Evolutionary conservation across 805 yeast species (phyloP), one percentile per base, ranked within the genome.

Genomic region (Ogataea trehaloabstinens): DNA sequence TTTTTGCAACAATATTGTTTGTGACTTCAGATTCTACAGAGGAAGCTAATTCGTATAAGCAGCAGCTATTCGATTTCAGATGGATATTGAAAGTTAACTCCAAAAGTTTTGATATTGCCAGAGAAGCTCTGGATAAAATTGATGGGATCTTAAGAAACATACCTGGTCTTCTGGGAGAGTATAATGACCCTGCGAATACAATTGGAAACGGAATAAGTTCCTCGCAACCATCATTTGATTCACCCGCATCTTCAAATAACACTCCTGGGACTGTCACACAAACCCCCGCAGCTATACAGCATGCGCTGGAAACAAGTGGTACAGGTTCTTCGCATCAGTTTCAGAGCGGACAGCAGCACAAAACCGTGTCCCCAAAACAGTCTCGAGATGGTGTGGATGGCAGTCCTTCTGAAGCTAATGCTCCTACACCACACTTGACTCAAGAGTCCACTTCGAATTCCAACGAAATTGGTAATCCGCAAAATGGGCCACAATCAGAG

Each of bases 1-100:
- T 91, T 0, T 90, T 90, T 70, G 95, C 96, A 0, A 82, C 95
- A 0, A 67, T 90, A 10, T 63, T 90, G 38, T 85, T 74, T 51
- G 81, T 82, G 12, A 84, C 96, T 0, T 67, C 93, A 1, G 59
- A 70, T 6, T 53, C 74, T 0, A 60, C 72, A 13, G 86, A 80
- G 38, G 96, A 88, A 53, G 73, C 83, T 0, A 67, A 67, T 28
- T 67, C 73, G 34, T 87, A 76, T 61, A 73, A 78, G 51, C 85
- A 80, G 45, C 82, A 82, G 46, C 73, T 90, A 20, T 76, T 77
- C 52, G 84, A 82, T 49, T 90, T 85, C 60, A 69, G 95, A 42
- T 80, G 88, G 83, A 74, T 80, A 8, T 61, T 91, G 30, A 79
- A 83, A 55, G 80, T 83, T 19, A 78, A 86, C 30, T 75, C 93